Conservation (phyloP, 352 stramenopile species). For the Phytophthora kernoviae region DNA sequence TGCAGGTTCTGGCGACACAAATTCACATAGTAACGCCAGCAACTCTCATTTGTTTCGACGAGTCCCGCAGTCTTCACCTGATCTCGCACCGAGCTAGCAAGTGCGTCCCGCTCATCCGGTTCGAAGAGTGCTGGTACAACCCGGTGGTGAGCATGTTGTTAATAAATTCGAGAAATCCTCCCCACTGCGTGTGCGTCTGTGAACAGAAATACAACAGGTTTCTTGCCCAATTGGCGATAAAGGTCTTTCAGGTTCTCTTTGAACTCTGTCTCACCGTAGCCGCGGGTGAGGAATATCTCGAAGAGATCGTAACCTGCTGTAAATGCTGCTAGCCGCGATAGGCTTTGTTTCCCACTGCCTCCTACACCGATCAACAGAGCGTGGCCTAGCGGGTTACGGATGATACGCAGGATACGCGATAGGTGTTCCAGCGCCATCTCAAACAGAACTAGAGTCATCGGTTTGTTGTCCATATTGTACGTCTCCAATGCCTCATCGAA, state of each 20-base stretch:
- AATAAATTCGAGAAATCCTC: constrained; percentile 97
- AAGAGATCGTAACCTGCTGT: constrained; percentile 94
- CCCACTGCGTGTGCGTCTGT: constrained; percentile 95
- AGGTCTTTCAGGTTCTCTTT: constrained; percentile 94
- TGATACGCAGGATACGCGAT: constrained; percentile 92
- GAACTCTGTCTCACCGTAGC: constrained; percentile 94
- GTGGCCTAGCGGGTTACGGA: constrained; percentile 92
- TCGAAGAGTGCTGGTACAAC: constrained; percentile 94
- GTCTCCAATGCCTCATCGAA: constrained; percentile 94
- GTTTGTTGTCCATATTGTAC: constrained; percentile 95
- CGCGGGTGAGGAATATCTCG: constrained; percentile 93
- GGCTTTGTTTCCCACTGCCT: constrained; percentile 94
- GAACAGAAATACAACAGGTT: constrained; percentile 95
- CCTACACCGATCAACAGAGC: constrained; percentile 94
- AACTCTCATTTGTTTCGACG: constrained; percentile 93
- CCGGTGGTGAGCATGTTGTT: constrained; percentile 98
- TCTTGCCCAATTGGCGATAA: constrained; percentile 88
- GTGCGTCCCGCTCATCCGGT: constrained; percentile 90
- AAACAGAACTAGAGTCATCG: constrained; percentile 96
- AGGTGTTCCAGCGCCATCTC: constrained; percentile 96
- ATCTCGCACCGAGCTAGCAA: constrained; percentile 83
- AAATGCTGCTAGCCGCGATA: constrained; percentile 92
- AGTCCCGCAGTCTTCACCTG: constrained; percentile 90
- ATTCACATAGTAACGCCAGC: constrained; percentile 95
- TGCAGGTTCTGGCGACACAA: constrained; percentile 95